phyloP scores from a whole-genome alignment of 2,329 filamentous ascomycete genomes.

The Fusarium nisikadoi region DNA sequence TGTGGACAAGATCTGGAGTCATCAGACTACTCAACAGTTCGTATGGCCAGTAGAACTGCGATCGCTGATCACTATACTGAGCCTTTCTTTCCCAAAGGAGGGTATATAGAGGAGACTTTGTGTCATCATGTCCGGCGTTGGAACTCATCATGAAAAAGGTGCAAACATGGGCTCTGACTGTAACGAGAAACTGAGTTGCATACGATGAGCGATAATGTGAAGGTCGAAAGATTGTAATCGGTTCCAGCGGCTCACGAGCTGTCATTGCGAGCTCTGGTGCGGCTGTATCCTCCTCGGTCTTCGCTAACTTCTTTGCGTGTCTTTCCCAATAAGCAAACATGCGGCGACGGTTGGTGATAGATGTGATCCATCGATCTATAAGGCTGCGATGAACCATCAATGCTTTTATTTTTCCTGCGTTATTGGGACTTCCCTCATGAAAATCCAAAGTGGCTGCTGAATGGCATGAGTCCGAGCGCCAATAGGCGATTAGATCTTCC shows the following conservation, averaged over 20 bases:
- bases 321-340: not conserved
- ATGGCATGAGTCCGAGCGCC: not conserved
- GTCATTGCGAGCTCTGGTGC: not conserved
- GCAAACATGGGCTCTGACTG: not conserved
- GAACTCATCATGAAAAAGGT: not conserved
- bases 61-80: no score
- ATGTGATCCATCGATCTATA: not conserved
- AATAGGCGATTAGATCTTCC: not conserved
- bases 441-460: not conserved
- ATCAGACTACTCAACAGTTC: not conserved
- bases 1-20: not conserved
- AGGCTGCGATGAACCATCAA: not conserved
- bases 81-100: not conserved
- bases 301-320: not conserved
- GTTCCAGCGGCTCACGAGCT: not conserved
- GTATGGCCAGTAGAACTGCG: not conserved
- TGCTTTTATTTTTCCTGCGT: not conserved
- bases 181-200: not conserved
- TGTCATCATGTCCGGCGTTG: not conserved
- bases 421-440: not conserved
- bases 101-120: not conserved
- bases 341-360: not conserved
- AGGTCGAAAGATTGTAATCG: not conserved
- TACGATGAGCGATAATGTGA: not conserved
- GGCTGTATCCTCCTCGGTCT: not conserved